These are phyloP conservation scores for Talaromyces atroroseus DNA, from an alignment of 2,329 filamentous ascomycete genomes.

Conservation along the genomic window DNA sequence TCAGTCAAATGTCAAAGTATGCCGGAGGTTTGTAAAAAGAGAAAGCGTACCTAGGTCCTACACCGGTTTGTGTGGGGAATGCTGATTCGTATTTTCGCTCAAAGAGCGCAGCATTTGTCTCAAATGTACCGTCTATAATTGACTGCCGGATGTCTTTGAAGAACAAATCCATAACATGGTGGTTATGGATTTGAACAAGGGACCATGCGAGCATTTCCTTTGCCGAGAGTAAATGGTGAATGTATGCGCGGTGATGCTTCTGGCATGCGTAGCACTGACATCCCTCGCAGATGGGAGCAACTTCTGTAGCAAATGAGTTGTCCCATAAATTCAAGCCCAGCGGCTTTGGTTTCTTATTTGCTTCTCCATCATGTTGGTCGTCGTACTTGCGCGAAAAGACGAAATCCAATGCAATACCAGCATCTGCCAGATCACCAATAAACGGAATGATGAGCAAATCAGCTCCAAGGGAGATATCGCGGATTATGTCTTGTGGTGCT, in stretches of 20 bases:
- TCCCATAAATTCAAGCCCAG: conserved; percentile 79
- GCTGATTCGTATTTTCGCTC: conserved; percentile 61
- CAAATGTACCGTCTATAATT: conserved; percentile 54
- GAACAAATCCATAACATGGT: conserved; percentile 65
- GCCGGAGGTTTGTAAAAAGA: too few relatives aligned
- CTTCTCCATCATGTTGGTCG: conserved; percentile 11
- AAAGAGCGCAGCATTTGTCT: conserved; percentile 55
- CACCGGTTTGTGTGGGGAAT: conserved; percentile 68
- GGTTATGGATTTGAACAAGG: conserved; percentile 87
- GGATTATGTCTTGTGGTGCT: conserved; percentile 71
- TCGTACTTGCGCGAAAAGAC: conserved; percentile 53
- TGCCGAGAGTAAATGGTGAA: conserved; percentile 80
- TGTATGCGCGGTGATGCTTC: conserved; percentile 76
- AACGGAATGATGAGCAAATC: conserved; percentile 78
- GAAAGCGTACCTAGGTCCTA: conserved; percentile 60
- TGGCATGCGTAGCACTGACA: conserved; percentile 82
- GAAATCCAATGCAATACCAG: conserved; percentile 79
- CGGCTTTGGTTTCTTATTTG: conserved; percentile 29
- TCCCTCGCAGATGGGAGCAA: conserved; percentile 55
- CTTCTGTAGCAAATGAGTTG: conserved; percentile 53
- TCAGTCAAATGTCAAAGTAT: not conserved
- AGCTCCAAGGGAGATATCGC: conserved; percentile 68
- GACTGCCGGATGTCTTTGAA: conserved; percentile 64
- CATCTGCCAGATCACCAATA: conserved; percentile 67
- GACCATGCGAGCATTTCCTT: conserved; percentile 98